Conservation (phyloP, 2,329 filamentous ascomycete genomes). For the Scorias spongiosa region DNA sequence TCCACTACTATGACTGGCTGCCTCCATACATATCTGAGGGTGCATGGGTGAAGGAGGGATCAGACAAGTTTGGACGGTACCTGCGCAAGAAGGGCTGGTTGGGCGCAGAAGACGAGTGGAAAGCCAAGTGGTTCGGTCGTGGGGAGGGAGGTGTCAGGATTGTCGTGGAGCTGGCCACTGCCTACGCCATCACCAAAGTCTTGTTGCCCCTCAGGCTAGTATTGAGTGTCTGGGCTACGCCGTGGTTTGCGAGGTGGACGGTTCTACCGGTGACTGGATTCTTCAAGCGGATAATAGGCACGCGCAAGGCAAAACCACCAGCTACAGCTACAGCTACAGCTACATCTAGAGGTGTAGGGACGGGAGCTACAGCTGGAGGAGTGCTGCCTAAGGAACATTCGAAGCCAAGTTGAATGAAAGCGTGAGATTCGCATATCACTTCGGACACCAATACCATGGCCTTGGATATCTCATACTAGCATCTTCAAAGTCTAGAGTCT, state of each 20-base stretch:
- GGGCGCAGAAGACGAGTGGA: slow-evolving; percentile 22
- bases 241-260: slow-evolving; percentile 69
- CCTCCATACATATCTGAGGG: slow-evolving; percentile 43
- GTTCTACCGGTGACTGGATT: slow-evolving; percentile 33
- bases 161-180: slow-evolving; percentile 59
- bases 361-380: slow-evolving; percentile 19
- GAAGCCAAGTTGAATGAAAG: neutral
- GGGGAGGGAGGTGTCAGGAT: slow-evolving; percentile 36
- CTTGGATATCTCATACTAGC: no score
- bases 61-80: slow-evolving; percentile 62
- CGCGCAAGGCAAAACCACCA: slow-evolving; percentile 2
- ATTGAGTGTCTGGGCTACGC: slow-evolving; percentile 73
- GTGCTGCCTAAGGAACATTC: slow-evolving; percentile 12
- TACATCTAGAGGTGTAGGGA: slow-evolving; percentile 16
- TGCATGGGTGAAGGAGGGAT: slow-evolving; percentile 43
- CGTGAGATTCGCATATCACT: no score
- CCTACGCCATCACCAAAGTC: slow-evolving; percentile 81
- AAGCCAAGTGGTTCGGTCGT: slow-evolving; percentile 22
- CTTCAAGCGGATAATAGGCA: slow-evolving; percentile 24
- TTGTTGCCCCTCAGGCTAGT: slow-evolving; percentile 63
- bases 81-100: slow-evolving; percentile 73
- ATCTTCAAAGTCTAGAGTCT: no score
- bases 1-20: slow-evolving; percentile 66
- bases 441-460: no score
- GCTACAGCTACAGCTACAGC: slow-evolving; percentile 2